Evolutionary conservation across 257 asterid genomes (phyloP), one percentile per base, ranked within the genome.

Genomic region (Agastache rugosa): DNA sequence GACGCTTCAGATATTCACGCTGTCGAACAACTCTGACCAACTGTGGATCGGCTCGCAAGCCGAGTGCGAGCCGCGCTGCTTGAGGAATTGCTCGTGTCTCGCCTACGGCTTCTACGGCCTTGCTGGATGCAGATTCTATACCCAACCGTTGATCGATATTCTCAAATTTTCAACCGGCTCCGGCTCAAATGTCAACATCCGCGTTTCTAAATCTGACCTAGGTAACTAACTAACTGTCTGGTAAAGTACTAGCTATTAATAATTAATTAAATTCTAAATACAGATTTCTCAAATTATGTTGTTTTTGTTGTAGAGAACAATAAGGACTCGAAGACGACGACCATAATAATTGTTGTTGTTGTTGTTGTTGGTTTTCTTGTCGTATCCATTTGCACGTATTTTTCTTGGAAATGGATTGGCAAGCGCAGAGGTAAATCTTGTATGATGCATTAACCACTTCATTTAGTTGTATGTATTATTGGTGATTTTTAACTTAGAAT

Each of bases 101-200:
- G 93, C 93, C 11, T 84, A 88, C 77, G 86, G 80, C 29, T 75
- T 55, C 48, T 76, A 73, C 45, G 34, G 0, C 17, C 84, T 81
- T 23, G 84, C 78, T 25, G 87, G 88, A 2, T 90, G 96, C 51
- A 74, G 87, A 83, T 74, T 86, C 35, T 90, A 91, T 89, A 69
- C 62, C 1, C 79, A 59, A 3, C 31, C 63, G 17, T 72, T 91
- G 41, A 63, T 87, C 47, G 90, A 86, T 62, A 35, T 80, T 37
- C 86, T 79, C 69, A 76, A 69, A 47, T 86, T 86, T 11, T 39
- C 56, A 3, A 45, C 61, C 35, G 80, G 74, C 10, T 44, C 34
- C 3, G 96, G 84, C 5, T 64, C 83, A 0, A 85, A 82, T 65
- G 71, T 91, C 53, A 82, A 78, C 17, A 51, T 91, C 55, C 94